These are phyloP conservation scores for Huntiella savannae DNA, from an alignment of 2,329 filamentous ascomycete genomes.

Conservation along the genomic window DNA sequence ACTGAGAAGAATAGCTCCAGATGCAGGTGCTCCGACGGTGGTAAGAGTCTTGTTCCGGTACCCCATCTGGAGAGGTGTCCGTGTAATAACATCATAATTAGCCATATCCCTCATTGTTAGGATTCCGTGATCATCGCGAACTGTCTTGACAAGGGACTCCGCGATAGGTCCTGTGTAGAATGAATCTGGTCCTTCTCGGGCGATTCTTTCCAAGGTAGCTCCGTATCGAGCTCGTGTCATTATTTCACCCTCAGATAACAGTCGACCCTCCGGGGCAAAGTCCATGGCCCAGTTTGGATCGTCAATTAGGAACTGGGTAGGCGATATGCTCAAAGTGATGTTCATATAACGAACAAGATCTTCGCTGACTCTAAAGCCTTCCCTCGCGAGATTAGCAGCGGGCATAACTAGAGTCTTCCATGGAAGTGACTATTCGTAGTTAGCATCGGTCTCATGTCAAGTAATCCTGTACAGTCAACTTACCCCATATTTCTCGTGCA, in stretches of 20 bases:
- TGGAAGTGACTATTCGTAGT: conserved; percentile 22
- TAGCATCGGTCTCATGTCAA: not conserved
- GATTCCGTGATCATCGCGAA: conserved; percentile 56
- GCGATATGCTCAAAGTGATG: conserved; percentile 14
- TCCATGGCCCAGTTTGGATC: conserved; percentile 70
- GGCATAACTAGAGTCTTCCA: conserved; percentile 58
- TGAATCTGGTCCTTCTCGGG: conserved; percentile 47
- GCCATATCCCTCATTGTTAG: conserved; percentile 65
- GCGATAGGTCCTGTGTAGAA: conserved; percentile 62
- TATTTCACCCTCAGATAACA: conserved; percentile 51
- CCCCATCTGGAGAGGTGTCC: conserved; percentile 43
- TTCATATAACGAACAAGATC: conserved; percentile 62
- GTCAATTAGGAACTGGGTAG: conserved; percentile 46
- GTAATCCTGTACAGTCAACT: not conserved
- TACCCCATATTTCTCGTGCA: conserved; percentile 55
- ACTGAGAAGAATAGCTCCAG: conserved; percentile 55
- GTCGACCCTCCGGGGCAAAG: conserved; percentile 66
- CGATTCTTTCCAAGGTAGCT: conserved; percentile 56
- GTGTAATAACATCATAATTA: conserved; percentile 48
- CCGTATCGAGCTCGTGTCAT: conserved; percentile 72
- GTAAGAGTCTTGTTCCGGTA: conserved; percentile 56
- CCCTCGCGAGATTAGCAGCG: conserved; percentile 50
- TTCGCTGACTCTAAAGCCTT: conserved; percentile 54
- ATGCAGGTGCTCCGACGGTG: conserved; percentile 53
- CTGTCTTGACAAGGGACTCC: conserved; percentile 48